Percentiles rank a stretch among this genome's conserved stretches.
phyloP scores from a whole-genome alignment of 1,284 basidiomycete species.

The Pseudozyma sp. region DNA sequence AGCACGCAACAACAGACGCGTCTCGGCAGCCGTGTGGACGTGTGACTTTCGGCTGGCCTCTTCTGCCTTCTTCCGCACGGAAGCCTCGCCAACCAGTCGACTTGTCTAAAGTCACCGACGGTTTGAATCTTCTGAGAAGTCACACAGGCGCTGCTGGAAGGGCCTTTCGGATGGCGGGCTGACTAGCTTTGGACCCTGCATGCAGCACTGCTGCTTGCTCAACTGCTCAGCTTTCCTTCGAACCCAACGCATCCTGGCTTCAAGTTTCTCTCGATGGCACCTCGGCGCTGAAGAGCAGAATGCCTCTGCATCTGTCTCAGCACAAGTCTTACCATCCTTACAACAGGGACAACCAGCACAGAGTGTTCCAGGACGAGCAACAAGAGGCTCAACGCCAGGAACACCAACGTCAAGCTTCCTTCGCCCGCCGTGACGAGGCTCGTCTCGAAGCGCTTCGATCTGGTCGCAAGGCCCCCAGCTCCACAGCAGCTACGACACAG shows the following conservation, averaged over 20 bases:
- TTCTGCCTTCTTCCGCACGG: constrained; percentile 30
- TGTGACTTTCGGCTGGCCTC: constrained; percentile 9
- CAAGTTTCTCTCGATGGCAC: background rate
- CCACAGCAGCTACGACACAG: background rate
- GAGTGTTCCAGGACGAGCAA: constrained; percentile 7
- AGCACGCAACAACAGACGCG: constrained; percentile 18
- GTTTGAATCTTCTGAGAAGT: background rate
- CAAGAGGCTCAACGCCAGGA: constrained; percentile 12
- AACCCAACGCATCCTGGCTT: background rate
- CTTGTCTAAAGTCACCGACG: background rate
- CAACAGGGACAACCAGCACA: constrained; percentile 11
- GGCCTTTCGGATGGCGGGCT: too few species aligned
- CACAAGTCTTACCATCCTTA: constrained; percentile 34
- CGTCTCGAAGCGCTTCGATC: constrained; percentile 19
- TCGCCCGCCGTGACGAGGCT: constrained; percentile 17
- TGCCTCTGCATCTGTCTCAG: constrained; percentile 34
- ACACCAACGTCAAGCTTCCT: constrained; percentile 10
- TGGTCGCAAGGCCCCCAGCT: background rate
- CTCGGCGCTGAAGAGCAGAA: constrained; percentile 4
- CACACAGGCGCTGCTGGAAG: too few species aligned
- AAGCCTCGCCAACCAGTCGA: background rate
- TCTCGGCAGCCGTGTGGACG: constrained; percentile 10
- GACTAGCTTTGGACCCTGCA: background rate
- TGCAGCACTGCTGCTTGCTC: background rate
- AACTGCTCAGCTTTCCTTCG: too few species aligned